Evolutionary conservation across 768 basidiomycete genomes (phyloP), one percentile per base, ranked within the genome.

Genomic region (Stropharia rugosoannulata): DNA sequence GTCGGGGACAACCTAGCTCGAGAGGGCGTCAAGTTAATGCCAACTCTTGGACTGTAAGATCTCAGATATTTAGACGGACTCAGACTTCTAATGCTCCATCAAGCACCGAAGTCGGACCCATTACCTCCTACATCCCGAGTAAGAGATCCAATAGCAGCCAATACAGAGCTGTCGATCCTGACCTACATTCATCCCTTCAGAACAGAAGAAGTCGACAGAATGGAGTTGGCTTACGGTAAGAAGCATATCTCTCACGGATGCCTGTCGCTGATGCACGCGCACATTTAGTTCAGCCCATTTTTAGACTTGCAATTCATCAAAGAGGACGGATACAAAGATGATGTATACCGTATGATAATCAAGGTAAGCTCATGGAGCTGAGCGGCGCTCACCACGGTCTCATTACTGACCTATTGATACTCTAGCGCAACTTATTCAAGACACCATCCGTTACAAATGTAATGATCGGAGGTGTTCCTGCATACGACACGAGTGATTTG

Each of bases 401-500:
- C 15, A 27, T 36, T 18, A n/a, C 22, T 22, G 22, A 18, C 11
- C 13, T 9, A 15, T 12, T 25, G 7, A 10, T 29, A 32, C 1
- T 15, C 22, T 29, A 55, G 54, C 11, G 48, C 40, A 55, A 48
- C 22, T 13, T 13, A 13, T 41, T 55, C 37, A 55, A 48, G 29
- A 55, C 45, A 4, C 54, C 54, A 29, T 44, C 53, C 18, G 45
- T 47, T 19, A 16, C 40, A 13, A 48, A 55, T 18, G 32, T n/a
- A 7, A 41, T 19, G 37, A 45, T 47, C 3, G 54, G 48, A 12
- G 54, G 54, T 25, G 46, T 47, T 8, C 46, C 54, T 1, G 54
- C 54, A n/a, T 55, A 55, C 27, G 54, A 55, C 18, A 55, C 54
- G 0, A 29, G 39, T 1, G 54, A 55, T 42, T n/a, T 55, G 7